Evolutionary conservation across 208 protist genomes (phyloP).

Genomic region (Leishmania aethiopica): DNA sequence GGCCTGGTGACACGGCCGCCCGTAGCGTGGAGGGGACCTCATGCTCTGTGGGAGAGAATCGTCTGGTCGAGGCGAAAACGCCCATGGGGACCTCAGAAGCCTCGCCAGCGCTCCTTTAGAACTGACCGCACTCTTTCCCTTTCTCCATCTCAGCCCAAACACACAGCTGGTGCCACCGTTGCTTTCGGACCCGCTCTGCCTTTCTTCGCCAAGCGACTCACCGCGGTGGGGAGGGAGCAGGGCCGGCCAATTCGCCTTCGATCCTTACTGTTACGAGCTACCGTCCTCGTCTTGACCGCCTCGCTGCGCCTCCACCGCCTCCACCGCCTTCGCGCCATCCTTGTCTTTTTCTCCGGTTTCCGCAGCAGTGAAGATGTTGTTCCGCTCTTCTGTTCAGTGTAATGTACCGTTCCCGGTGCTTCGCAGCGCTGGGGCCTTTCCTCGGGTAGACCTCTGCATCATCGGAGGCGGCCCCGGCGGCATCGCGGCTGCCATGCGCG

Average conservation of each 20-base stretch:
- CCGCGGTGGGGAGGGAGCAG: background rate
- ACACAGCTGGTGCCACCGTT: background rate
- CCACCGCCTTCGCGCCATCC: background rate
- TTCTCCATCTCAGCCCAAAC: background rate
- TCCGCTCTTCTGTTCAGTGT: conserved; percentile 1
- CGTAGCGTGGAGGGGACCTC: background rate
- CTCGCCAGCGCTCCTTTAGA: background rate
- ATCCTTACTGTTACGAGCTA: no score
- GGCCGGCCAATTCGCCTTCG: background rate
- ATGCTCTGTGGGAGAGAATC: background rate
- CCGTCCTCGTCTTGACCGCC: background rate
- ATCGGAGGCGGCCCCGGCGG: conserved; percentile 75
- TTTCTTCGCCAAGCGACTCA: background rate
- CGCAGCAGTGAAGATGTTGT: conserved; percentile 27
- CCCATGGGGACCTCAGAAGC: background rate
- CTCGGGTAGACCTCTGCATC: conserved; percentile 70
- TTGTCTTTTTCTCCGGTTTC: background rate
- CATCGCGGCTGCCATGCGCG: conserved; percentile 59
- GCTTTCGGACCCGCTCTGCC: background rate
- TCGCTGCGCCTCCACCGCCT: background rate
- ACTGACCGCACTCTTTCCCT: background rate
- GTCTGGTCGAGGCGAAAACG: background rate
- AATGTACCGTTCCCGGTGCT: conserved; percentile 49
- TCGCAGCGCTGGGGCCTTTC: conserved; percentile 46
- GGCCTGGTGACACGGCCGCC: background rate